phyloP scores from a whole-genome alignment of 2,329 filamentous ascomycete genomes.

The Huntiella abstrusa region DNA sequence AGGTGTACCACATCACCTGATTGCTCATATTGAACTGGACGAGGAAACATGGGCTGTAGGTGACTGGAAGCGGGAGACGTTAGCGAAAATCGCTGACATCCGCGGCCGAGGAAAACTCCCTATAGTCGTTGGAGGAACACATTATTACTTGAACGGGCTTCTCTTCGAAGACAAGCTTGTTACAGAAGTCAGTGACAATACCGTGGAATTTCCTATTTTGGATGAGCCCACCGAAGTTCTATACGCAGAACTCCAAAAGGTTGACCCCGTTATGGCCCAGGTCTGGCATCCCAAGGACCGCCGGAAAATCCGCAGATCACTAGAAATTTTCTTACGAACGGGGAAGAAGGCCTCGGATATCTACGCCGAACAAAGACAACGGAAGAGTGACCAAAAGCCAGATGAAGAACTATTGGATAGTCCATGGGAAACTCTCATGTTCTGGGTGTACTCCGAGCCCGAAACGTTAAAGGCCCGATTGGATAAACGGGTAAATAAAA shows the following conservation, averaged over 20 bases:
- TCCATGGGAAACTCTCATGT: constrained; percentile 44
- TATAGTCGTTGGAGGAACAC: constrained; percentile 82
- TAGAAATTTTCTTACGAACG: constrained; percentile 77
- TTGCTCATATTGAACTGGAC: constrained; percentile 57
- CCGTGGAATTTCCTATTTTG: constrained; percentile 44
- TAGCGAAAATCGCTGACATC: constrained; percentile 56
- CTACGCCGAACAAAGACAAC: constrained; percentile 51
- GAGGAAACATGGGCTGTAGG: constrained; percentile 72
- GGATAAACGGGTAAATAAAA: constrained; percentile 61
- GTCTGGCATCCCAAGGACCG: constrained; percentile 88
- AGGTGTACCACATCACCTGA: constrained; percentile 70
- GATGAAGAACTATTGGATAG: background rate
- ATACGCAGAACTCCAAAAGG: constrained; percentile 50
- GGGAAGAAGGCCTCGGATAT: constrained; percentile 68
- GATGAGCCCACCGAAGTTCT: constrained; percentile 53
- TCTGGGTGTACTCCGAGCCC: constrained; percentile 71
- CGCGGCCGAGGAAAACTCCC: constrained; percentile 59
- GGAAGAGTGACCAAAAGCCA: background rate
- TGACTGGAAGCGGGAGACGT: constrained; percentile 53
- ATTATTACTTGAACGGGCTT: constrained; percentile 84
- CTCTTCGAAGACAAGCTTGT: constrained; percentile 60
- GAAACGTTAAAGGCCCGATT: constrained; percentile 51
- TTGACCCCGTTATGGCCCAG: constrained; percentile 77
- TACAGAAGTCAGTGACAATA: constrained; percentile 20
- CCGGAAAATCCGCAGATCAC: constrained; percentile 72